Base-by-base conservation (phyloP, 257 asterid species). In the Solanum sparsipilum region DNA sequence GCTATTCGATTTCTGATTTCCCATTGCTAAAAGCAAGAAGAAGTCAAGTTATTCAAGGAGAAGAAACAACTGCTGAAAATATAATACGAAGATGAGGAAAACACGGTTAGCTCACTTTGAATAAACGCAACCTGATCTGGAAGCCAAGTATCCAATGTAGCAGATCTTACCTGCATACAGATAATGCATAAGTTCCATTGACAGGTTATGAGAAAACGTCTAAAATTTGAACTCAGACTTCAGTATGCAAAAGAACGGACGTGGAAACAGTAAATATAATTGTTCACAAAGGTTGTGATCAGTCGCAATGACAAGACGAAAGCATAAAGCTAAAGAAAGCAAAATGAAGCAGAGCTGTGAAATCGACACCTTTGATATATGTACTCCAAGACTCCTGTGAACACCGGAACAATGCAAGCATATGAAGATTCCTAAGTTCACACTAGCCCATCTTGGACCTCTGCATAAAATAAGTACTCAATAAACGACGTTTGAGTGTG, bases 391-490 rank as follows among this genome's bases (percentile, higher is more conserved):
- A 75, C 93, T 83, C 88, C 92, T 88, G 87, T 90, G 93, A 85
- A 90, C 84, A 52, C 92, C 93, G 7, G 92, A 92, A 84, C 93
- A 92, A 21, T 90, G 92, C 90, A 92, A 70, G 87, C 93, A 92
- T 78, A 92, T 89, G 87, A 92, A 92, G 82, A 92, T 90, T 44
- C 93, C 93, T 6, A 92, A 75, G 85, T 92, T 92, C 88, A 92
- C 92, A 35, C 93, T 92, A 38, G 93, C 91, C 93, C 93, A 92
- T 85, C 93, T 86, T 73, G 93, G 93, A 85, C 92, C 90, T 84
- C 92, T 92, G 89, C 86, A 86, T 46, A 20, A 39, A 65, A 18
- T 67, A 20, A 16, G 11, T 38, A 25, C 3, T 71, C 68, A 70
- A 12, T 35, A 18, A 56, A 56, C 11, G n/a, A 27, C 9, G 2